Conservation (phyloP, 2,329 filamentous ascomycete genomes). For the Geosmithia putterillii region DNA sequence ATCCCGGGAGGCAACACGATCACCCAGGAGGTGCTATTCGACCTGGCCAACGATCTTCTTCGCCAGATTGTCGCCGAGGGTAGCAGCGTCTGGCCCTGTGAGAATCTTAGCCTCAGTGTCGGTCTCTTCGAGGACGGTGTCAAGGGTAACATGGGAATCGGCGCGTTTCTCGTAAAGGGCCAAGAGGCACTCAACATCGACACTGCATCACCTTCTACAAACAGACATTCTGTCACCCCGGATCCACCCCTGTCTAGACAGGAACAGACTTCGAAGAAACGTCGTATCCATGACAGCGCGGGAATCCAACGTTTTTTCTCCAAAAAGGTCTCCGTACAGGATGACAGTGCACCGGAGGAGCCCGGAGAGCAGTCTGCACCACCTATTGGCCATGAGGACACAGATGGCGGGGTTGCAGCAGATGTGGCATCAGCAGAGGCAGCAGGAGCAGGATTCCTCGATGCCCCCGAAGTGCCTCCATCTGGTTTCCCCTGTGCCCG, state of each 20-base stretch:
- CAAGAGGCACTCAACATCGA: constrained; percentile 41
- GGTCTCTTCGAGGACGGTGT: constrained; percentile 87
- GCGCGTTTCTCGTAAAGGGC: constrained; percentile 69
- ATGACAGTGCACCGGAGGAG: constrained; percentile 4
- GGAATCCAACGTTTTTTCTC: constrained; percentile 48
- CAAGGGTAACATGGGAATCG: constrained; percentile 74
- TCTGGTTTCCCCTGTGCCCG: constrained; percentile 46
- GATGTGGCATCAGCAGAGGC: neutral
- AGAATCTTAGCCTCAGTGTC: constrained; percentile 80
- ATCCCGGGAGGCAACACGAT: constrained; percentile 68
- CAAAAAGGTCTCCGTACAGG: too few relatives aligned
- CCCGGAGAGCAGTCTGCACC: too few relatives aligned
- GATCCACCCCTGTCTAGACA: constrained; percentile 4
- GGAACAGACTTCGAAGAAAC: constrained; percentile 15
- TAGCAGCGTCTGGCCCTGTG: constrained; percentile 68
- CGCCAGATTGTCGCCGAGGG: constrained; percentile 61
- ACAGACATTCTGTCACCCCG: neutral
- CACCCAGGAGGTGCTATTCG: constrained; percentile 60
- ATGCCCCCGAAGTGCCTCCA: neutral
- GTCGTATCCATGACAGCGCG: constrained; percentile 23
- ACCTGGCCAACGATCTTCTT: constrained; percentile 64
- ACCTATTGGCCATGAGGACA: too few relatives aligned
- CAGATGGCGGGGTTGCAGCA: neutral
- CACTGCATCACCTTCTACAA: constrained; percentile 6
- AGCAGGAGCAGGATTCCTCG: neutral